Percentiles rank a stretch among this genome's conserved stretches.
Conservation (phyloP, 2,329 filamentous ascomycete genomes). For the Apiospora koreana region DNA sequence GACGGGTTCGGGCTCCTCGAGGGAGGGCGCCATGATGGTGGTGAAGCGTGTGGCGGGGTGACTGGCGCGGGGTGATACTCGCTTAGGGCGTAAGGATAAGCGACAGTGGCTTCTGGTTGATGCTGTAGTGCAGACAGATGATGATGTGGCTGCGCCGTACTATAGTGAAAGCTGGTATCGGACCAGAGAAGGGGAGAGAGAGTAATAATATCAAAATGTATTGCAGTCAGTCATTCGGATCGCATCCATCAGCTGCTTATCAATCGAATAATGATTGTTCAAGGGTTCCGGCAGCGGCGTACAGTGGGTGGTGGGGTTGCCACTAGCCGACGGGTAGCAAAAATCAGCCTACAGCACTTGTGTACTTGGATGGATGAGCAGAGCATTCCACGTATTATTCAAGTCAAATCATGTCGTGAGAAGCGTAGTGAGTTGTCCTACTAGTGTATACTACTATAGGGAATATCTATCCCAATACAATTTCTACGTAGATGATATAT, state of each 20-base stretch:
- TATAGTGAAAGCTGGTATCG: neutral
- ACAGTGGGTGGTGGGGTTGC: neutral
- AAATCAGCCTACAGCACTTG: too few species aligned
- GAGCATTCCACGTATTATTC: too few species aligned
- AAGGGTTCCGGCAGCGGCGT: neutral
- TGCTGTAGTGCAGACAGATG: neutral
- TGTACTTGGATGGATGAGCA: too few species aligned
- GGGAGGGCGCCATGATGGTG: slow-evolving; percentile 71
- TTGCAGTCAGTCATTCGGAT: neutral
- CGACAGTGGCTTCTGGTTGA: neutral
- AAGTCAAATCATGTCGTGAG: too few species aligned
- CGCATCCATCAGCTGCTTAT: neutral
- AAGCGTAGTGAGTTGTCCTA: too few species aligned
- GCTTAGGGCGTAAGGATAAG: neutral
- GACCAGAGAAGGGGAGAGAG: neutral
- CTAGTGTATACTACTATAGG: too few species aligned
- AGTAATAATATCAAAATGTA: neutral
- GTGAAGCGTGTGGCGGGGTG: too few species aligned
- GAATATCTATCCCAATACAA: too few species aligned
- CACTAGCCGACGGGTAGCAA: neutral
- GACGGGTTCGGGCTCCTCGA: slow-evolving; percentile 69
- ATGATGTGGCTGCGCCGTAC: neutral
- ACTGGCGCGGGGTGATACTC: neutral
- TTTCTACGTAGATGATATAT: too few species aligned
- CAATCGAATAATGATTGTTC: neutral